Evolutionary conservation across 371 early-diverging fungal species (phyloP), one percentile per base, ranked within the genome.

Genomic region (Capillidium heterosporum): DNA sequence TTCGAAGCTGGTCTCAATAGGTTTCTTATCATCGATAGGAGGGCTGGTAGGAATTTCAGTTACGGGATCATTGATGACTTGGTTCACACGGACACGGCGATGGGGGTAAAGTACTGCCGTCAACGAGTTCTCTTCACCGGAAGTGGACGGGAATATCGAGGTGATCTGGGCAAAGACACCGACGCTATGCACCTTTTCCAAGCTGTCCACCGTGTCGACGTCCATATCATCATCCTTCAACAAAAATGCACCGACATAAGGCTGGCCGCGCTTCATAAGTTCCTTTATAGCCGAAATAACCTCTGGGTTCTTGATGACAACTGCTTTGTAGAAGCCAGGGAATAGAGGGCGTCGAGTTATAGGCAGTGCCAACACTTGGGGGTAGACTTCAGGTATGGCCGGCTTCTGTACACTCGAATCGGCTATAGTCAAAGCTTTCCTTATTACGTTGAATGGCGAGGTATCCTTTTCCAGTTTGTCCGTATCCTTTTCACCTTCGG

Each of bases 121-220:
- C 48, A 96, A 66, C n/a, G 85, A 81, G 56, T 75, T 71, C 44
- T 78, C 82, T 44, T 88, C 91, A 54, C 78, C 80, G 1, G 71
- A 80, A 28, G 74, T 65, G n/a, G 93, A 82, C 7, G 88, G 87
- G 64, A 91, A 93, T n/a, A 90, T 78, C 49, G 87, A 90, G 21
- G 93, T 91, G 61, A 96, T 92, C 61, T 95, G 94, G 31, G 92
- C 90, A 74, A 96, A 94, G n/a, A 93, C 93, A 54, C 96, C 96
- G 19, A 91, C 82, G 17, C 69, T 69, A 64, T 95, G 83, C 1
- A 95, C 82, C 64, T 95, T 83, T 59, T 80, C 69, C 44, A 87
- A 63, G 57, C 63, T 64, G 0, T 77, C 76, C 55, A 95, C 78
- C 4, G 82, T 78, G 60, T 96, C 97, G 0, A 81, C 74, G 55